Evolutionary conservation across 208 protist species (phyloP), one percentile per base, ranked within the genome.

Genomic region (Leishmania martiniquensis): DNA sequence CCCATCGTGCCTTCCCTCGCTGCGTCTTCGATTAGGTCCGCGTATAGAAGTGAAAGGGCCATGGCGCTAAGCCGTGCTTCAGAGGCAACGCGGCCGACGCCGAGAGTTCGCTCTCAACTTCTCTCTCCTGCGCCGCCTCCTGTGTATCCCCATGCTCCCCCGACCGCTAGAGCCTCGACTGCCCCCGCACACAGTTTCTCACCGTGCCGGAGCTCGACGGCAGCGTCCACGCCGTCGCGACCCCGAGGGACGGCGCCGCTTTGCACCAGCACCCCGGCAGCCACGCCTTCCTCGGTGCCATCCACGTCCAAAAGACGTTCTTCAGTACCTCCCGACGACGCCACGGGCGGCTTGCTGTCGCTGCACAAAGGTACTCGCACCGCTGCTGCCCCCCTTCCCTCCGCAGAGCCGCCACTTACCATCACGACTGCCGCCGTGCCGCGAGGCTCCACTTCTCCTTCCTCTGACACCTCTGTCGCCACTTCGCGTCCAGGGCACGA

Each of bases 71-170:
- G 37, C 62, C 63, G n/a, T 15, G 39, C 59, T 20, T 45, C 72
- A 15, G 49, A 54, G 20, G 34, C 42, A 12, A 54, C 39, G 55
- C 39, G n/a, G 55, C 47, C 51, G 49, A 32, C 72, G 25, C 72
- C 10, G 57, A 25, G 42, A n/a, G 65, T 25, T 76, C 45, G 0
- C 65, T 57, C 25, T 73, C 63, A 5, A 67, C 72, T 54, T 34
- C 60, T 44, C n/a, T 66, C 57, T 49, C 71, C 72, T 44, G 68
- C 76, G 22, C 37, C 76, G 12, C 69, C 57, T 5, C 59, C 22
- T 57, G 49, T 45, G 37, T 37, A 39, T 45, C 52, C 29, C 32
- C 54, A 52, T 15, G 32, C 68, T n/a, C 29, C n/a, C 49, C 25
- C 68, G 13, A 59, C 29, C 55, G 34, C 44, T 17, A 67, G 66